These are phyloP conservation scores for Fusarium illudens DNA, from an alignment of 2,329 filamentous ascomycete genomes.

Conservation along the genomic window DNA sequence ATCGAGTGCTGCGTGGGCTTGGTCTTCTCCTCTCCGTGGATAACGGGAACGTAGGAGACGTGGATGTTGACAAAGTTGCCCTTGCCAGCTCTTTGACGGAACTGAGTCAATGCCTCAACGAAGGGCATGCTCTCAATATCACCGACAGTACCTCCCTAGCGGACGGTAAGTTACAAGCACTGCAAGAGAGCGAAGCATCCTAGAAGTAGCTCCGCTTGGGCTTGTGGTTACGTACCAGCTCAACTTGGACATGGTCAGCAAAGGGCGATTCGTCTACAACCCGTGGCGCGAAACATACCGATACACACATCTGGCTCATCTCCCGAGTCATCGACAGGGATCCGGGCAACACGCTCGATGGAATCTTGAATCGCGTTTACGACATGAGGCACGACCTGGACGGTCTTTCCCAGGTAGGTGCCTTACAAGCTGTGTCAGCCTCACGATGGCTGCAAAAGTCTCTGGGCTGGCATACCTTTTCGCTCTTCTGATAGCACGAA, in stretches of 20 bases:
- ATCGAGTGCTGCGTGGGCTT: constrained; percentile 96
- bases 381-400: constrained; percentile 77
- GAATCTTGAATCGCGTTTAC: constrained; percentile 92
- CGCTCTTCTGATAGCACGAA: background rate
- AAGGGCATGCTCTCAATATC: constrained; percentile 91
- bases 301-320: constrained; percentile 92
- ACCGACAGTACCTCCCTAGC: constrained; percentile 69
- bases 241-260: constrained; percentile 16
- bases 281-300: constrained; percentile 60
- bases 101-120: constrained; percentile 77
- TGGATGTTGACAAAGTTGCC: constrained; percentile 89
- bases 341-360: constrained; percentile 85
- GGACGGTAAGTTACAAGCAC: background rate
- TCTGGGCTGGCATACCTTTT: background rate
- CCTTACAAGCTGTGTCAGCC: background rate
- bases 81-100: constrained; percentile 75
- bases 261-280: background rate
- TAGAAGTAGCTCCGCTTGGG: background rate
- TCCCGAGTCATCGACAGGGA: constrained; percentile 85
- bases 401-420: constrained; percentile 75
- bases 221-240: constrained; percentile 12
- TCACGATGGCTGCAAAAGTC: background rate
- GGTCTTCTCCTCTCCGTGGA: constrained; percentile 82
- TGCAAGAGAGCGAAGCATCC: background rate
- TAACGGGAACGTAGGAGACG: constrained; percentile 85